These are phyloP conservation scores for Pleurotus sapidus DNA, from an alignment of 768 basidiomycete genomes.

Conservation along the genomic window DNA sequence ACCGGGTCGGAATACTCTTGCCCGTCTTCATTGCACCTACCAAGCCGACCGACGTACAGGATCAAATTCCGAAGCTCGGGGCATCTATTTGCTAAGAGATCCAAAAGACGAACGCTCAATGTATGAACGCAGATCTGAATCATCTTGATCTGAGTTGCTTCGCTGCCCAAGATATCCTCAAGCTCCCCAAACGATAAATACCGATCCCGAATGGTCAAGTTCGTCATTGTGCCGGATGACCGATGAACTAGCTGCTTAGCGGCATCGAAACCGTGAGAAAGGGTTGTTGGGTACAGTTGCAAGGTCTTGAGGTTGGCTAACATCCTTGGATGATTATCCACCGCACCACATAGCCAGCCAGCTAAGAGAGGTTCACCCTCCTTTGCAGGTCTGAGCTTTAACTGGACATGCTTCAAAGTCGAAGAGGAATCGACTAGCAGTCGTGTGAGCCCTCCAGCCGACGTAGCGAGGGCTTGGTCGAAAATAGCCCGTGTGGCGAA, in stretches of 20 bases:
- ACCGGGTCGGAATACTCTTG: slow-evolving; percentile 10
- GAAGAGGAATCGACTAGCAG: slow-evolving; percentile 27
- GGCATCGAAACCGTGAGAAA: slow-evolving; percentile 28
- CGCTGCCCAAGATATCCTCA: slow-evolving; percentile 15
- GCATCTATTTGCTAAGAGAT: slow-evolving; percentile 27
- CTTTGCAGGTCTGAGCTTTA: slow-evolving; percentile 37
- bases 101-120: slow-evolving; percentile 29
- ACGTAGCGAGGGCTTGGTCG: slow-evolving; percentile 29
- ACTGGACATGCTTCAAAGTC: slow-evolving; percentile 29
- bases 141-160: slow-evolving; percentile 20
- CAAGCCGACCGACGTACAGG: slow-evolving; percentile 26
- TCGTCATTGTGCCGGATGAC: slow-evolving; percentile 27
- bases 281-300: slow-evolving; percentile 40
- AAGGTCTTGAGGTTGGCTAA: slow-evolving; percentile 30
- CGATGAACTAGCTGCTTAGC: slow-evolving; percentile 28
- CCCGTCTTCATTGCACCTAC: slow-evolving; percentile 4
- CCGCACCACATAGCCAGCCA: slow-evolving; percentile 29
- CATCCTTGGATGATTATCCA: slow-evolving; percentile 20
- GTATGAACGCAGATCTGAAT: slow-evolving; percentile 32
- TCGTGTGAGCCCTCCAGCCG: slow-evolving; percentile 32
- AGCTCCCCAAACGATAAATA: slow-evolving; percentile 34
- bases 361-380: slow-evolving; percentile 27
- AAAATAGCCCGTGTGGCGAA: slow-evolving; percentile 38
- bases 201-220: slow-evolving; percentile 36
- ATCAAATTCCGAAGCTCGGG: slow-evolving; percentile 27